A percentile compares a stretch with the other conserved stretches of the same genome.
These are phyloP conservation scores for Zygosaccharomyces pseudobailii DNA, from an alignment of 1,139 yeast genomes.

Conservation along the genomic window DNA sequence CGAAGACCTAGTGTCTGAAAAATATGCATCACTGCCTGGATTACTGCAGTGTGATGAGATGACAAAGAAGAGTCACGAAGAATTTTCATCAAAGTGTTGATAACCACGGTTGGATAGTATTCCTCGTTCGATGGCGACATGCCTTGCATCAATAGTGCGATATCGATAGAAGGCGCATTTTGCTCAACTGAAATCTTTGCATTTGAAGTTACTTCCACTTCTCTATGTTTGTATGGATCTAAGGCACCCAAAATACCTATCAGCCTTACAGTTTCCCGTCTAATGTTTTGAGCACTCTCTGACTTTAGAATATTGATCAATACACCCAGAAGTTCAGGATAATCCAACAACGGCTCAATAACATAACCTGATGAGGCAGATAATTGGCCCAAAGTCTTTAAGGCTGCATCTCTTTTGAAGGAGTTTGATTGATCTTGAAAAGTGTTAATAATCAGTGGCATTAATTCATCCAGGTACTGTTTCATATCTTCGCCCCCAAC, in stretches of 20 bases:
- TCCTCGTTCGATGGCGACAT: conserved; percentile 93
- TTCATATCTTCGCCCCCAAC: conserved; percentile 85
- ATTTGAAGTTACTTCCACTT: conserved; percentile 67
- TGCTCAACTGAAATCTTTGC: conserved; percentile 67
- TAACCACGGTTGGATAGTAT: conserved; percentile 93
- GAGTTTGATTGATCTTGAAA: conserved; percentile 89
- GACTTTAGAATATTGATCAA: conserved; percentile 75
- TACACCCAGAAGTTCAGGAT: conserved; percentile 82
- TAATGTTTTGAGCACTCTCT: conserved; percentile 66
- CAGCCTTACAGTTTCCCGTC: conserved; percentile 82
- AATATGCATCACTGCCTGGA: conserved; percentile 86
- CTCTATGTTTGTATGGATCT: conserved; percentile 93
- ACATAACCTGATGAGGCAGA: conserved; percentile 93
- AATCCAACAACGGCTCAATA: conserved; percentile 85
- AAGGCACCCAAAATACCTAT: conserved; percentile 93
- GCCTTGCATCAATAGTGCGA: conserved; percentile 85
- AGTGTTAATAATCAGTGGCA: conserved; percentile 84
- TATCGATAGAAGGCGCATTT: conserved; percentile 85
- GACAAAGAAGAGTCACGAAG: conserved; percentile 80
- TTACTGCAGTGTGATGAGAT: conserved; percentile 83
- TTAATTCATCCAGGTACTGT: conserved; percentile 65
- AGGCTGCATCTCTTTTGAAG: conserved; percentile 82
- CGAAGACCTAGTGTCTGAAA: conserved; percentile 84
- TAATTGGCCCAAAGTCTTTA: conserved; percentile 80
- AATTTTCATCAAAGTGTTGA: conserved; percentile 75